Conservation (phyloP, 2,329 filamentous ascomycete species). For the Trichoderma pleuroti region DNA sequence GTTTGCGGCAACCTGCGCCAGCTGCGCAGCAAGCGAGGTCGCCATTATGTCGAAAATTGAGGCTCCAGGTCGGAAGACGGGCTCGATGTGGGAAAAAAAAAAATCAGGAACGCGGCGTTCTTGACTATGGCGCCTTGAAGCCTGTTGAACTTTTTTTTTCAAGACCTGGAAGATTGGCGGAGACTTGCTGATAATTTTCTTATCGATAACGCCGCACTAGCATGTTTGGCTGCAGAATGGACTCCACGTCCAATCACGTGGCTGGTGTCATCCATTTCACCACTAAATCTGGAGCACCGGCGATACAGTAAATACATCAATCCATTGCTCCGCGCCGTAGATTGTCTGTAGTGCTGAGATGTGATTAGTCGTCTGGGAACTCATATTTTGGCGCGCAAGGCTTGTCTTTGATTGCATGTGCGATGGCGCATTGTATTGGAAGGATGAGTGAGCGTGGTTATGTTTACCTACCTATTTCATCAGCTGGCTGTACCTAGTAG, state of each 20-base stretch:
- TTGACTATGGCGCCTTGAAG: conserved; percentile 25
- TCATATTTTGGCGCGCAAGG: neutral
- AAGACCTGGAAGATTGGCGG: conserved; percentile 22
- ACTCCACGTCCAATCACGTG: neutral
- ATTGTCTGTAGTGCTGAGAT: neutral
- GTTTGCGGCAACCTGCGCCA: conserved; percentile 86
- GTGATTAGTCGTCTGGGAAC: neutral
- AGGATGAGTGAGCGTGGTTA: neutral
- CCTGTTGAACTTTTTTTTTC: conserved; percentile 31
- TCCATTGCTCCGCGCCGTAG: neutral
- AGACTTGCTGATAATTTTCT: conserved; percentile 23
- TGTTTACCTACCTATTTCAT: neutral
- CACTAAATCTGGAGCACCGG: neutral
- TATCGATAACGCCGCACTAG: conserved; percentile 32
- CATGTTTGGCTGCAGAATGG: neutral
- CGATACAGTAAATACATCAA: neutral
- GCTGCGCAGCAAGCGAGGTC: conserved; percentile 85
- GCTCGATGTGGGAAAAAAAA: neutral
- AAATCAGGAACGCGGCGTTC: conserved; percentile 24
- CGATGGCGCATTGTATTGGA: neutral
- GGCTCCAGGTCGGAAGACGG: conserved; percentile 18
- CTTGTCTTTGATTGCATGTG: neutral
- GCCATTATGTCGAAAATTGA: conserved; percentile 55
- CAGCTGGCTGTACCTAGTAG: neutral
- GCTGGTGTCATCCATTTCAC: neutral